Base-by-base conservation (phyloP, 345 rosid species). In the Citrus medica region DNA sequence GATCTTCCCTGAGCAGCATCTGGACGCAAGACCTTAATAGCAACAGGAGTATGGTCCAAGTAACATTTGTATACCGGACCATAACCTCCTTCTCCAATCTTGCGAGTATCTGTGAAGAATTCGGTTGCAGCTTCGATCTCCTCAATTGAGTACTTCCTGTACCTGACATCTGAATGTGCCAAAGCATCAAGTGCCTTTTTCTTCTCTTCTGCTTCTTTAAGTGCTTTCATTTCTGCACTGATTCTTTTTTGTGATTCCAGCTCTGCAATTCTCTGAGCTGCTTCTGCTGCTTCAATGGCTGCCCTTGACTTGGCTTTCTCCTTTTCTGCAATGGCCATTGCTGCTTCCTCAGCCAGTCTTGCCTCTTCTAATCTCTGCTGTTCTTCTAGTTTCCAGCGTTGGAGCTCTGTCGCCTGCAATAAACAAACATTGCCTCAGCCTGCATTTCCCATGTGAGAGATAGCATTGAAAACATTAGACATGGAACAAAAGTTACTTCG, bases 1-100 rank as follows among this genome's bases (percentile, higher is more conserved):
- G 97, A 88, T 80, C 88, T 90, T 67, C 98, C 99, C 74, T 95
- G 97, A 67, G 94, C 92, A 67, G 96, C 99, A 84, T 93, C 98
- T 2, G 98, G 91, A 35, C 88, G 95, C 72, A 95, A 82, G 68
- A 87, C 90, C 86, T 94, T 95, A 66, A 95, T 92, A 25, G 98
- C 98, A 1, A 95, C 98, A 1, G 91, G 84, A 3, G 98, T 95
- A 79, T 93, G 97, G 80, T 95, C 98, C 58, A 95, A 86, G 77
- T 80, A 60, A 62, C 95, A 86, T 79, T 86, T 90, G 83, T 89
- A 95, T 28, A 95, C 97, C 6, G 99, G 99, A 10, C 99, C 99
- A 80, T 94, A 95, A 37, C 98, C 93, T 2, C 99, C 99, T 88
- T 90, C 98, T 28, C 99, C 99, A 21, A 95, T 92, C 87, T 91